phyloP scores from a whole-genome alignment of 176 grass and related monocot species.

The Avena eriantha region DNA sequence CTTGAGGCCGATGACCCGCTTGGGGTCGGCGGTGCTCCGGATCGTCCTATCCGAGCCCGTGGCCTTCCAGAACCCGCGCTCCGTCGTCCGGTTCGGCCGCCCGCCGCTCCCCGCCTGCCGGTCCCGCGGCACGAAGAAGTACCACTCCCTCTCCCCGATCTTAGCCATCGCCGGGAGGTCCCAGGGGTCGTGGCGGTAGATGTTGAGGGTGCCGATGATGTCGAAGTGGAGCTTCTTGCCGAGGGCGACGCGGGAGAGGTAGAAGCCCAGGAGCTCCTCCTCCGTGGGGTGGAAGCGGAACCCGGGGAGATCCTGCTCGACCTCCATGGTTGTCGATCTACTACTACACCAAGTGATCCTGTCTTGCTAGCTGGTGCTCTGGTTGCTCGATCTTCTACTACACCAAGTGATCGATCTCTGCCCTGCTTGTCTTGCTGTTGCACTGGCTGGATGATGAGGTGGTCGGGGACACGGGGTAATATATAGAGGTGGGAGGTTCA shows the following conservation, averaged over 20 bases:
- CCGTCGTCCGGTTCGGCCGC: conserved; percentile 86
- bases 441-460: not conserved
- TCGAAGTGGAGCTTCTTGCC: conserved; percentile 77
- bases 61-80: conserved; percentile 92
- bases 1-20: conserved; percentile 80
- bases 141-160: conserved; percentile 95
- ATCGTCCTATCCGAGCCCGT: conserved; percentile 78
- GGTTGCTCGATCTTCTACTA: conserved; percentile 37
- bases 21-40: conserved; percentile 49
- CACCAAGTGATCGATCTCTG: not conserved
- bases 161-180: conserved; percentile 88
- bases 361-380: not conserved
- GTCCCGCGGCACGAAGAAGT: conserved; percentile 88
- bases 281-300: conserved; percentile 96
- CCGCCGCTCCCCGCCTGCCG: conserved; percentile 63
- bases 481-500: conserved; percentile 27
- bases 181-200: conserved; percentile 90
- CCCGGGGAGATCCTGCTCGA: conserved; percentile 71
- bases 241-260: conserved; percentile 57
- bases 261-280: conserved; percentile 90
- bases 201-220: conserved; percentile 83
- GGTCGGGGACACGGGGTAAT: too few species aligned
- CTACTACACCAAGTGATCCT: not conserved
- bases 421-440: not conserved
- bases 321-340: conserved; percentile 41